Base-by-base conservation (phyloP, 2,329 filamentous ascomycete species). In the Colletotrichum simmondsii region DNA sequence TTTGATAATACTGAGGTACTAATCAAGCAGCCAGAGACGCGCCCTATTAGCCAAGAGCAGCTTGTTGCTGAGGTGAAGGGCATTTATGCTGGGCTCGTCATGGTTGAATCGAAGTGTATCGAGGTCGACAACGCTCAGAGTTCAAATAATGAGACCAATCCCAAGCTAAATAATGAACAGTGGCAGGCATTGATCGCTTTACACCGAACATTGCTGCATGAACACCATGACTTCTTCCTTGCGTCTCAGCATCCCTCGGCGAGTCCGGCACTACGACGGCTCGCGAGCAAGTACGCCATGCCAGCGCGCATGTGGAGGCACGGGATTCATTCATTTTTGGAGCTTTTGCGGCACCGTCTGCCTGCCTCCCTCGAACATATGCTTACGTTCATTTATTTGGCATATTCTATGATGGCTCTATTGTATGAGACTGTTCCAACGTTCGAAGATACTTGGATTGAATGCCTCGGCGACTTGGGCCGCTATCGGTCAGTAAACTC, bases 221-320 rank as follows among this genome's bases (percentile, higher is more conserved):
- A 97, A 73, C 93, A 96, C 70, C 93, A 95, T 71, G 94, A 96
- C 74, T 96, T 96, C 77, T 95, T 98, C 71, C 85, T 98, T 1
- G 95, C 95, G 0, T 94, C 91, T 0, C 95, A 98, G 76, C 95
- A 98, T 78, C 95, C 95, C 0, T 93, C 92, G 0, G 94, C 95
- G 0, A 93, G 88, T 28, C 87, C 87, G 0, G 90, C 92, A 0
- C 80, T 98, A 0, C 87, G 89, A 3, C 85, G 90, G 0, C 81
- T 98, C 0, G 92, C 95, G 0, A 88, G 89, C 0, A 97, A 97
- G 74, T 98, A 98, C 76, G 91, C 92, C 0, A 98, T 98, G 94
- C 95, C 96, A 0, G 95, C 94, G 0, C 87, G 96, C 0, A 97
- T 98, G 94, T 98, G 97, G 97, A 88, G 94, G 0, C 94, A 97